These are phyloP conservation scores for Durusdinium trenchii DNA, from an alignment of 73 alveolate genomes.

Conservation along the genomic window DNA sequence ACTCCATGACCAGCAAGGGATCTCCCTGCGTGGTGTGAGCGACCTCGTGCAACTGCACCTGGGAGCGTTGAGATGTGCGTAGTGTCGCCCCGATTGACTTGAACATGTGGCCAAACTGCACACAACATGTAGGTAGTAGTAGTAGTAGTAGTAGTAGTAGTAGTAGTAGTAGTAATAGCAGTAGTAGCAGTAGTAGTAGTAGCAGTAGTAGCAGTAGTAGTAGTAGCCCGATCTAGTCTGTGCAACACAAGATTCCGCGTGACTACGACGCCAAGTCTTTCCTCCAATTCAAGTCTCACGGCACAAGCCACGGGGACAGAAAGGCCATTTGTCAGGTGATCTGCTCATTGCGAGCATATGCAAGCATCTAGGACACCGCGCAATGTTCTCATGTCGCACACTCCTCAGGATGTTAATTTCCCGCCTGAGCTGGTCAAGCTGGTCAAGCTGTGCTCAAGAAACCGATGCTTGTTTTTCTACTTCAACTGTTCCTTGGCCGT, in stretches of 20 bases:
- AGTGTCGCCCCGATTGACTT: too few species aligned
- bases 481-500: too few species aligned
- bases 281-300: too few species aligned
- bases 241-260: background rate
- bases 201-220: background rate
- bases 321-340: too few species aligned
- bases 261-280: background rate
- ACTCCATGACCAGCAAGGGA: conserved; percentile 92
- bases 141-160: background rate
- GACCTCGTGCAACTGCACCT: conserved; percentile 90
- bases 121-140: too few species aligned
- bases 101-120: too few species aligned
- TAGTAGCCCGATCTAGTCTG: too few species aligned
- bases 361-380: too few species aligned
- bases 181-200: background rate
- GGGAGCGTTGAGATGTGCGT: too few species aligned
- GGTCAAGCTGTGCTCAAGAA: background rate
- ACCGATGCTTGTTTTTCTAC: background rate
- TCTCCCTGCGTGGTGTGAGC: conserved; percentile 71
- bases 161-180: background rate
- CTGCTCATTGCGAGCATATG: too few species aligned
- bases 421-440: background rate
- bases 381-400: conserved; percentile 74
- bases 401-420: conserved; percentile 61
- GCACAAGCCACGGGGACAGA: too few species aligned